A percentile compares a stretch with the other conserved stretches of the same genome.
Evolutionary conservation across 306 rosid species (phyloP).

Genomic region (Lagenaria siceraria): DNA sequence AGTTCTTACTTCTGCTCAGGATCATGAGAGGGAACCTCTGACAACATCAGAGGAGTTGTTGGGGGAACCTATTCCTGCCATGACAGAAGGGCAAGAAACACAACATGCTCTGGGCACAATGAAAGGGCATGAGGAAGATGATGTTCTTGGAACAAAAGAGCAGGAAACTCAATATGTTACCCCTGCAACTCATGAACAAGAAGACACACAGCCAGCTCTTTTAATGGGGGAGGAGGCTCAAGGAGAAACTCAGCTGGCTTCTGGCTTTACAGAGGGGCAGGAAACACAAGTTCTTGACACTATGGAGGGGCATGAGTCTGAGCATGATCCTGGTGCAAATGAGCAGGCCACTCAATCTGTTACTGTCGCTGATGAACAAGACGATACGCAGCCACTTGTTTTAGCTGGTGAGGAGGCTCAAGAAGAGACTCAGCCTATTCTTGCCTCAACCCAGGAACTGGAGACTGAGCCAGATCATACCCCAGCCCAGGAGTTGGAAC

Average conservation of each 20-base stretch:
- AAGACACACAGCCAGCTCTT: background rate
- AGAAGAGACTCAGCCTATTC: background rate
- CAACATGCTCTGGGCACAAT: background rate
- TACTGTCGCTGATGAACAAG: background rate
- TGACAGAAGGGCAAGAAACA: background rate
- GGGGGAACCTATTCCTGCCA: constrained; percentile 3
- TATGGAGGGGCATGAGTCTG: background rate
- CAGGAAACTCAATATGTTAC: background rate
- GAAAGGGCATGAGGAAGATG: background rate
- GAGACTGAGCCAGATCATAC: background rate
- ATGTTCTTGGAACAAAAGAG: background rate
- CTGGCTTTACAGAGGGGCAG: background rate
- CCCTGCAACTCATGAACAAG: background rate
- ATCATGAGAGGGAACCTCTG: background rate
- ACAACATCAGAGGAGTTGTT: background rate
- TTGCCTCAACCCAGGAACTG: background rate
- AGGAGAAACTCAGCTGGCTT: background rate
- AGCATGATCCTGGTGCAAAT: background rate
- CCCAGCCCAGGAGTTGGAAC: constrained; percentile 1
- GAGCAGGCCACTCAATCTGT: constrained; percentile 2
- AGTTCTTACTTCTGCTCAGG: background rate
- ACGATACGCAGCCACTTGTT: background rate
- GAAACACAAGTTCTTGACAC: background rate
- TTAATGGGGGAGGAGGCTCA: background rate
- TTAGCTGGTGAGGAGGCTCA: background rate